phyloP scores from a whole-genome alignment of 2,329 filamentous ascomycete genomes.

The Tolypocladium endophyticum region DNA sequence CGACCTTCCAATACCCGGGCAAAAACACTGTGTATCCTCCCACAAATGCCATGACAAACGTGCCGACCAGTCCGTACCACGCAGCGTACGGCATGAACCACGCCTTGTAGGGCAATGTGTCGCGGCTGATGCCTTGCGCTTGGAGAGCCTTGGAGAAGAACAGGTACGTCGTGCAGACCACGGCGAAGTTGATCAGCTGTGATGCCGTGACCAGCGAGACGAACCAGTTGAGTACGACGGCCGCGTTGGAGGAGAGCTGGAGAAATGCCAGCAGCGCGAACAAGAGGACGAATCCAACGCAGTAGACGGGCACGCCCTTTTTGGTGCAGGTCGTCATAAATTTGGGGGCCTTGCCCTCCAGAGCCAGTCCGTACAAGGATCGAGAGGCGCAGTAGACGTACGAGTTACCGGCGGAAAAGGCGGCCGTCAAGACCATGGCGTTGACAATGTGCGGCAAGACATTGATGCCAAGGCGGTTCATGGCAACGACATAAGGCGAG shows the following conservation, averaged over 20 bases:
- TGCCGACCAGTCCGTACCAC: slow-evolving; percentile 53
- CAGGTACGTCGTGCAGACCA: slow-evolving; percentile 61
- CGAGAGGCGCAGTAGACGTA: slow-evolving; percentile 55
- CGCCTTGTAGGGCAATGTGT: slow-evolving; percentile 59
- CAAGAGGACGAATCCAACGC: slow-evolving; percentile 53
- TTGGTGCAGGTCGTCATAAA: slow-evolving; percentile 51
- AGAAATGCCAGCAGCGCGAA: slow-evolving; percentile 65
- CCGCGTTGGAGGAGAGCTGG: slow-evolving; percentile 54
- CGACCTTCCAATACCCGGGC: slow-evolving; percentile 50
- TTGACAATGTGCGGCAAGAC: slow-evolving; percentile 63
- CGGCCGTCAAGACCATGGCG: slow-evolving; percentile 57
- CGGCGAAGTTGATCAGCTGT: slow-evolving; percentile 62
- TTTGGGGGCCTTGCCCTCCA: slow-evolving; percentile 55
- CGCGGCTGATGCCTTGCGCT: slow-evolving; percentile 57
- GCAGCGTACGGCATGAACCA: slow-evolving; percentile 62
- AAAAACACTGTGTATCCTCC: slow-evolving; percentile 70
- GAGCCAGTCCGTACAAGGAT: slow-evolving; percentile 56
- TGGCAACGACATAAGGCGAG: slow-evolving; percentile 57
- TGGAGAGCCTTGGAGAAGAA: slow-evolving; percentile 60
- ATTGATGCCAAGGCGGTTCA: slow-evolving; percentile 53
- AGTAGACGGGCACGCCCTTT: slow-evolving; percentile 63
- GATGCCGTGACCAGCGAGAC: slow-evolving; percentile 60
- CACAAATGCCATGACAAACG: slow-evolving; percentile 62
- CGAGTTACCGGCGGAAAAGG: slow-evolving; percentile 58
- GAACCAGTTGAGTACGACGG: slow-evolving; percentile 64